Evolutionary conservation across 179 eudicot genomes (phyloP).

Genomic region (Spinacia oleracea): DNA sequence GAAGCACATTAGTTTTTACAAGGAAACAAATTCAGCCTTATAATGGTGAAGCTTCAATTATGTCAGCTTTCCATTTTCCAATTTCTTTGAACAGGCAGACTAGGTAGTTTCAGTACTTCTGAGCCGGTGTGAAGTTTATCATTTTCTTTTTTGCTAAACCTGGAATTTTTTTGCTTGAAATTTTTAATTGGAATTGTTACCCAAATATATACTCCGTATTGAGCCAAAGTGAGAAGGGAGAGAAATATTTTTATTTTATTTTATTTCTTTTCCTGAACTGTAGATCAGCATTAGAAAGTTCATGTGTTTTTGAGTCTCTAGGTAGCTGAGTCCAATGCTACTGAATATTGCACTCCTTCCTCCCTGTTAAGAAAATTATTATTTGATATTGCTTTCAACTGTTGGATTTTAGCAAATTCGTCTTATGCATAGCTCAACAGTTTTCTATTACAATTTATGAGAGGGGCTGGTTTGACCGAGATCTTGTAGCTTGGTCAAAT

Average conservation of each 20-base stretch:
- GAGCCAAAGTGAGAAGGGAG: slow-evolving; percentile 12
- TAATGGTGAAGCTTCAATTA: background rate
- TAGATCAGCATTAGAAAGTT: slow-evolving; percentile 22
- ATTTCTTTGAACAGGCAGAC: background rate
- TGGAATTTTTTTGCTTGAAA: background rate
- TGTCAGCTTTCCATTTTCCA: background rate
- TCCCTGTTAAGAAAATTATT: too few species aligned
- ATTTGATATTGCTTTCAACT: background rate
- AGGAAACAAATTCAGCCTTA: background rate
- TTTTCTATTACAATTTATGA: background rate
- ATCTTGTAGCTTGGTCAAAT: slow-evolving; percentile 25
- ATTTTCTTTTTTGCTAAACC: background rate
- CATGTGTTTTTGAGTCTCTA: slow-evolving; percentile 15
- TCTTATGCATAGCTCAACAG: background rate
- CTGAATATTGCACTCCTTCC: too few species aligned
- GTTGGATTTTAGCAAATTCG: slow-evolving; percentile 5
- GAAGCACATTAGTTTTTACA: background rate
- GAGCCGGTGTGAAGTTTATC: background rate
- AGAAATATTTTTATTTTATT: background rate
- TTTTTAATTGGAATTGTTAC: slow-evolving; percentile 9
- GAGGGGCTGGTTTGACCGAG: slow-evolving; percentile 31
- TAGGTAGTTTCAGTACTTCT: background rate
- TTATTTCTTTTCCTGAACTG: slow-evolving; percentile 12
- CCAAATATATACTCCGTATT: slow-evolving; percentile 23
- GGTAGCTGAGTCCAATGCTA: slow-evolving; percentile 21